Evolutionary conservation across 306 rosid species (phyloP), one percentile per base, ranked within the genome.

Genomic region (Glycine tomentella): DNA sequence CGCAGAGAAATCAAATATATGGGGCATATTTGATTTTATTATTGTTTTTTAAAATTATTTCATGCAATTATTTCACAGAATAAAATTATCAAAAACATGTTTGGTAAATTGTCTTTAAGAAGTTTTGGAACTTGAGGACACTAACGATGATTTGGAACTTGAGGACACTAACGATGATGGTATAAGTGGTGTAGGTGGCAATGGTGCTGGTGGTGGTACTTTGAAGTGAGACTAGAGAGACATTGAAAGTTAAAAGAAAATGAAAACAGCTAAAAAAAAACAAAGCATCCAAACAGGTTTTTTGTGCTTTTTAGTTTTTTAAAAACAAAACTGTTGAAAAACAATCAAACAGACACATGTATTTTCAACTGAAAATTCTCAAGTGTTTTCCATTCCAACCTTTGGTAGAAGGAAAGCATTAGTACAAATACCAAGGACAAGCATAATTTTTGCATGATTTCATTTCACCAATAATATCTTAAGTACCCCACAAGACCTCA

Each of bases 391-490:
- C 31, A 25, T 25, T 25, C 31, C 31, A 25, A 25, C 31, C 31
- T 25, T 25, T 25, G 48, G 16, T 20, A 42, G 83, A 34, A 45
- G 36, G 76, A 44, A 16, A 57, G 31, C 31, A 25, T 25, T 25
- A 25, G 8, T n/a, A 25, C 4, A 50, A 66, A 67, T 16, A 65
- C 40, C 8, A 17, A 58, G 31, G 12, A 16, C 5, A 44, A 8
- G 15, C n/a, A 72, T 34, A 52, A 11, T 16, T 64, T 63, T 76
- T 17, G 77, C 40, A 58, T 7, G 42, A 77, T 76, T 63, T 70
- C 62, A 68, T 42, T 63, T 36, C 5, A 64, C 11, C 9, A n/a
- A 63, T 55, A 50, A 20, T 3, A 59, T 50, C 74, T n/a, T n/a
- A n/a, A n/a, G n/a, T n/a, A n/a, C n/a, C n/a, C n/a, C n/a, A n/a